These are phyloP conservation scores for Dicorynia guianensis DNA, from an alignment of 306 rosid genomes.

Conservation along the genomic window DNA sequence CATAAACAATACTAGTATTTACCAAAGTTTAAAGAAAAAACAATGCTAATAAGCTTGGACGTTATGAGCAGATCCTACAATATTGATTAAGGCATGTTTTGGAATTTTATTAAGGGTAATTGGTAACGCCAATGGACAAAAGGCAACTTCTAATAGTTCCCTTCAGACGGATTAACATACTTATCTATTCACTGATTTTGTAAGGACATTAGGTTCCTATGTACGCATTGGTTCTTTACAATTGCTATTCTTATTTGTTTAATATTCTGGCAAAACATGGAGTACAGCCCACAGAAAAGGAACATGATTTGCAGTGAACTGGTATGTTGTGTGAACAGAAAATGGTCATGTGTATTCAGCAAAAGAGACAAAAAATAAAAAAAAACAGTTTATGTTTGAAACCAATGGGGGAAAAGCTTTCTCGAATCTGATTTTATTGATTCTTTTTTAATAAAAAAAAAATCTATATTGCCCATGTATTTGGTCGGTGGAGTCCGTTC, in stretches of 20 bases:
- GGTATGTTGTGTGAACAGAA: not conserved
- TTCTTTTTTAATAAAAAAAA: not conserved
- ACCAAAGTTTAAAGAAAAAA: too few species aligned
- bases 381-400: not conserved
- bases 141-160: not conserved
- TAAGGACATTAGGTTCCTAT: too few species aligned
- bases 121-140: slow-evolving; percentile 6
- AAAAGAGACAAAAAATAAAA: not conserved
- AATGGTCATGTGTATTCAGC: too few species aligned
- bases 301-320: not conserved
- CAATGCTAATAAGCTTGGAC: too few species aligned
- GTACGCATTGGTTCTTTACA: too few species aligned
- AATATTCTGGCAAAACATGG: slow-evolving; percentile 2
- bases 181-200: not conserved
- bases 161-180: slow-evolving; percentile 2
- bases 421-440: slow-evolving; percentile 23
- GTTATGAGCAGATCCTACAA: too few species aligned
- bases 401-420: not conserved
- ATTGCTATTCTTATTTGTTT: not conserved
- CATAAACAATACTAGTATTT: too few species aligned
- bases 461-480: not conserved
- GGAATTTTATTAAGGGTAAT: not conserved
- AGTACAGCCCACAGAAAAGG: not conserved
- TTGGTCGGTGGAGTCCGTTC: slow-evolving; percentile 32
- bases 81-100: too few species aligned